phyloP scores from a whole-genome alignment of 306 rosid species.

The Ormosia semicastrata region DNA sequence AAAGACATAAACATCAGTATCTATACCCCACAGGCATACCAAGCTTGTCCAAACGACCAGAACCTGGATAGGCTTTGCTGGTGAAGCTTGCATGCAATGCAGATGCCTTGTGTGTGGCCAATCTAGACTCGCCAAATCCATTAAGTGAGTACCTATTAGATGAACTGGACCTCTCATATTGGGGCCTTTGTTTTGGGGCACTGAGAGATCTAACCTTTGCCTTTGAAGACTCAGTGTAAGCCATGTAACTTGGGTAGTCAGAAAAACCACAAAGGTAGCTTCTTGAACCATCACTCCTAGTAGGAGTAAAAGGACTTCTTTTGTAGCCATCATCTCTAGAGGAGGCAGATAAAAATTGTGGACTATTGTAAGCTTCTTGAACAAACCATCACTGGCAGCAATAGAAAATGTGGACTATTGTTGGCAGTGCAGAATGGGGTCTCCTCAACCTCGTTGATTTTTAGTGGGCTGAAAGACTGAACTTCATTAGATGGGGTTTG shows the following conservation, averaged over 20 bases:
- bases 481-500: conserved; percentile 58
- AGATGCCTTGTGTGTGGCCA: conserved; percentile 35
- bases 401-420: conserved; percentile 57
- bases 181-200: conserved; percentile 89
- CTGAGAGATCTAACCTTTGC: conserved; percentile 80
- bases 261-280: conserved; percentile 55
- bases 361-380: too few relatives aligned
- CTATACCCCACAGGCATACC: conserved; percentile 93
- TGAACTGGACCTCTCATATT: conserved; percentile 59
- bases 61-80: conserved; percentile 82
- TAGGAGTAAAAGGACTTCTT: conserved; percentile 73
- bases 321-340: conserved; percentile 53
- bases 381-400: too few relatives aligned
- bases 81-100: conserved; percentile 63
- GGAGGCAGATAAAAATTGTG: conserved; percentile 54
- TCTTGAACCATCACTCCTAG: conserved; percentile 65
- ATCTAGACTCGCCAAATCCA: conserved; percentile 43
- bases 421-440: conserved; percentile 64
- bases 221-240: conserved; percentile 76
- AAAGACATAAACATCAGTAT: conserved; percentile 26
- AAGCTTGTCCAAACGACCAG: conserved; percentile 88
- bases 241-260: conserved; percentile 84
- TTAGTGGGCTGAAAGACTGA: conserved; percentile 48
- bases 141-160: conserved; percentile 50
- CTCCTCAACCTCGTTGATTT: conserved; percentile 51